Base-by-base conservation (phyloP, 257 asterid genomes). In the Forsythia suspensa region DNA sequence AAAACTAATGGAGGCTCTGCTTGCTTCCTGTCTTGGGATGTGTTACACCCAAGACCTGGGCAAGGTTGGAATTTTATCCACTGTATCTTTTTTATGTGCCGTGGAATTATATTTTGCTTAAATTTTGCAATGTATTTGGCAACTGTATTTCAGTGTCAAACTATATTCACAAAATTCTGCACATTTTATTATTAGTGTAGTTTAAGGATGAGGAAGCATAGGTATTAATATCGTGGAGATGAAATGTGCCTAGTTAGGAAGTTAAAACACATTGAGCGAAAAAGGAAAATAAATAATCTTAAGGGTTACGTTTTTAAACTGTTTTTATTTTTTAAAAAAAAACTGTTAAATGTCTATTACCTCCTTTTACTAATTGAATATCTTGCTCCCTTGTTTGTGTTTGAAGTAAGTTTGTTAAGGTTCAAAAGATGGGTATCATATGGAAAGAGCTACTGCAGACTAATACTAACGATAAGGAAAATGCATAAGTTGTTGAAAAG, bases 11-110 rank as follows among this genome's bases (percentile, higher is more conserved):
- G 34, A 29, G 34, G 34, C 34, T 29, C 55, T 3, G n/a, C 20
- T 77, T 73, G 77, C 71, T 81, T 48, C 82, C 65, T 72, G 41
- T 65, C 41, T 6, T 65, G 57, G 66, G 65, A 34, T 77, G 82
- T 77, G 80, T 13, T 57, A 12, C 76, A 3, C 40, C 67, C 3
- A 6, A 20, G 40, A 65, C n/a, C 79, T 39, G 59, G n/a, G 7
- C 12, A 29, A 29, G 51, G 18, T 43, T 46, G 34, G 34, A 29
- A 29, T 29, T 29, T 29, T 29, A 29, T 29, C 34, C n/a, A n/a
- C 29, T n/a, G 10, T 55, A 55, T 55, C 18, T 5, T 55, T 55
- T 55, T 55, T 55, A 55, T 6, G 20, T 55, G 65, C 65, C 1
- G 10, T 55, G 65, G n/a, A 55, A n/a, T 5, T 55, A 15, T n/a